Evolutionary conservation across 345 rosid genomes (phyloP).

Genomic region (Eutrema yunnanense): DNA sequence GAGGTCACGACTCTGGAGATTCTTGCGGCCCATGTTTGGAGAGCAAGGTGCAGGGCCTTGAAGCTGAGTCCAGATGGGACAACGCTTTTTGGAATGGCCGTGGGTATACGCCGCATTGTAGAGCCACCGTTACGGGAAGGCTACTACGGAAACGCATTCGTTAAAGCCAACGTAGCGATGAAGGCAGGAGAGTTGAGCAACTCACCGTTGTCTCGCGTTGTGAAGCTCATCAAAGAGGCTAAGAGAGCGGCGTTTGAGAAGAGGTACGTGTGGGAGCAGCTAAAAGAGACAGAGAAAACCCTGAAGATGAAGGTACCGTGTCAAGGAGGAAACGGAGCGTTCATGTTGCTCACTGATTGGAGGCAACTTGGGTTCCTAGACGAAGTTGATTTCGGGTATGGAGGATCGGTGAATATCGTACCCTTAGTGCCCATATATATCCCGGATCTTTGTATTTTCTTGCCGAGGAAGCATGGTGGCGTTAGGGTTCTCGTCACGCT

Average conservation of each 20-base stretch:
- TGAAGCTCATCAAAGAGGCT: constrained; percentile 38
- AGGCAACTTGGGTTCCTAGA: constrained; percentile 44
- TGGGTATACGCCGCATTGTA: constrained; percentile 35
- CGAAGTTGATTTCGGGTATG: constrained; percentile 36
- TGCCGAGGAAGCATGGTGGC: constrained; percentile 49
- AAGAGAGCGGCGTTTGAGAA: constrained; percentile 26
- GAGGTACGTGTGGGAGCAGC: constrained; percentile 16
- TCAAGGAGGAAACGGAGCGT: constrained; percentile 34
- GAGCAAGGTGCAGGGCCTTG: constrained; percentile 42
- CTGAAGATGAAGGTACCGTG: constrained; percentile 21
- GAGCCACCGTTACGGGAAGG: constrained; percentile 42
- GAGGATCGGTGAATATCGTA: constrained; percentile 36
- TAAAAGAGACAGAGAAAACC: constrained; percentile 27
- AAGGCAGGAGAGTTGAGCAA: constrained; percentile 33
- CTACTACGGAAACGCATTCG: constrained; percentile 55
- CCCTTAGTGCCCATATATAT: constrained; percentile 41
- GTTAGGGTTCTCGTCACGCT: constrained; percentile 46
- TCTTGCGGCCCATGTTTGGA: constrained; percentile 48
- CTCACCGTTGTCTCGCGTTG: constrained; percentile 23
- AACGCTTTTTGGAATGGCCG: constrained; percentile 30
- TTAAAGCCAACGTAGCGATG: constrained; percentile 29
- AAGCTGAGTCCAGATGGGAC: constrained; percentile 37
- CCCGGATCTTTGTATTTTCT: constrained; percentile 40
- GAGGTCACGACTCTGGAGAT: constrained; percentile 47
- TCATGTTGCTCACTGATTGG: constrained; percentile 50